Base-by-base conservation (phyloP, 2,329 filamentous ascomycete species). In the Fusarium mundagurra region DNA sequence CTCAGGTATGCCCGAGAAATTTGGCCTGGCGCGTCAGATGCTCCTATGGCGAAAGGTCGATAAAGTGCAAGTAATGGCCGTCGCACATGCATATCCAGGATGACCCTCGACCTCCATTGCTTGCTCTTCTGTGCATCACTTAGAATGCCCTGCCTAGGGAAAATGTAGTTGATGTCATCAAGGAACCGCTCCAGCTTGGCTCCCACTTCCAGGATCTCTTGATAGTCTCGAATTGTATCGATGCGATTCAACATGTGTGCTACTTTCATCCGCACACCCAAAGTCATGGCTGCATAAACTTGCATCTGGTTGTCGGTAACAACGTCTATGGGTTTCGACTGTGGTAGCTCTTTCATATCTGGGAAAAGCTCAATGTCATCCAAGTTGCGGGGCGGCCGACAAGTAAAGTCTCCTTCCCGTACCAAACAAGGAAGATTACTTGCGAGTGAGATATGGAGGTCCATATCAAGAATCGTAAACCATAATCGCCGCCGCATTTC, bases 391-490 rank as follows among this genome's bases (percentile, higher is more conserved):
- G 88, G 88, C 5, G 88, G 85, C 16, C 80, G 81, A 76, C 87
- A 89, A 0, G 87, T 87, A 67, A 86, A 89, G 77, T 90, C 88
- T 16, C 85, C 87, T 12, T 88, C 86, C 5, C 87, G 84, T 11
- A 89, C 83, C 20, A 87, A 81, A 47, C 84, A 86, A 1, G 88
- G 88, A 60, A 90, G 79, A 71, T 86, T 87, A 76, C 85, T 86
- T 29, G 86, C 84, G 54, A 89, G 83, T 3, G 88, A 88, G 47
- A 88, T 83, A 71, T 89, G 87, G 41, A 89, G 80, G 72, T 90
- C 88, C 80, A 90, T 86, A 71, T 90, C 88, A 43, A 89, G 80
- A 45, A 90, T 86, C 8, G 87, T 88, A 58, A 85, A 89, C 88
- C 88, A 90, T 31, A 90, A 77, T 67, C 86, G 84, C n/a, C 88